Evolutionary conservation across 331 rosid species (phyloP).

Genomic region (Cucumis variabilis): DNA sequence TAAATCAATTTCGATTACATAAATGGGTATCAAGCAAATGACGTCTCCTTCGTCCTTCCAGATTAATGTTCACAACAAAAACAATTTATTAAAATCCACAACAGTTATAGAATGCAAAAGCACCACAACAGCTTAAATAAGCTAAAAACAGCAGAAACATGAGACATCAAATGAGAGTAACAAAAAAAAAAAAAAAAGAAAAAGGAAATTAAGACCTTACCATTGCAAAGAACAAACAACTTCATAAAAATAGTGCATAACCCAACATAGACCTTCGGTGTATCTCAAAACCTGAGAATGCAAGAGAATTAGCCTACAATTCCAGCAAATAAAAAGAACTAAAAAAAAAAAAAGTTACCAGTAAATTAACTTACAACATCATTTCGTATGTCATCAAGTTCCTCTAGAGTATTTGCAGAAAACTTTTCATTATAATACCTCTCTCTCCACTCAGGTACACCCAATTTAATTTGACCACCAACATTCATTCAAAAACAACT

Average conservation of each 20-base stretch:
- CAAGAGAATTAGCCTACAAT: slow-evolving; percentile 35
- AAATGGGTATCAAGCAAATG: too few species aligned
- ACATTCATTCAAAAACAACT: background rate
- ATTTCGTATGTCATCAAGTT: slow-evolving; percentile 76
- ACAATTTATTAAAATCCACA: too few species aligned
- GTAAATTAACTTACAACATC: slow-evolving; percentile 81
- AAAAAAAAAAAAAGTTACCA: background rate
- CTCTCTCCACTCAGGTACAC: slow-evolving; percentile 95
- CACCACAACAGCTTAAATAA: too few species aligned
- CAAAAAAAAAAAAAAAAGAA: too few species aligned
- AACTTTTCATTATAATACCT: slow-evolving; percentile 94
- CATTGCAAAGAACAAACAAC: slow-evolving; percentile 99
- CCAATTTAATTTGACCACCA: slow-evolving; percentile 77
- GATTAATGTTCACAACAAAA: too few species aligned
- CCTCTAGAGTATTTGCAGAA: slow-evolving; percentile 79
- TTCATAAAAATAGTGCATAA: slow-evolving; percentile 96
- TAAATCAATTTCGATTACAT: too few species aligned
- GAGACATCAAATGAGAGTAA: too few species aligned
- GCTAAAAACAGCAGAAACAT: too few species aligned
- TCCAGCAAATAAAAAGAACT: slow-evolving; percentile 25
- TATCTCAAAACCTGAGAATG: slow-evolving; percentile 84
- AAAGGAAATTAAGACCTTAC: slow-evolving; percentile 52
- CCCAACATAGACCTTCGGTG: slow-evolving; percentile 98
- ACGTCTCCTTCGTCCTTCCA: too few species aligned
- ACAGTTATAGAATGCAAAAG: too few species aligned